A percentile compares a stretch with the other conserved stretches of the same genome.
Conservation (phyloP, 805 yeast genomes). For the Middelhovenomyces tepae region DNA sequence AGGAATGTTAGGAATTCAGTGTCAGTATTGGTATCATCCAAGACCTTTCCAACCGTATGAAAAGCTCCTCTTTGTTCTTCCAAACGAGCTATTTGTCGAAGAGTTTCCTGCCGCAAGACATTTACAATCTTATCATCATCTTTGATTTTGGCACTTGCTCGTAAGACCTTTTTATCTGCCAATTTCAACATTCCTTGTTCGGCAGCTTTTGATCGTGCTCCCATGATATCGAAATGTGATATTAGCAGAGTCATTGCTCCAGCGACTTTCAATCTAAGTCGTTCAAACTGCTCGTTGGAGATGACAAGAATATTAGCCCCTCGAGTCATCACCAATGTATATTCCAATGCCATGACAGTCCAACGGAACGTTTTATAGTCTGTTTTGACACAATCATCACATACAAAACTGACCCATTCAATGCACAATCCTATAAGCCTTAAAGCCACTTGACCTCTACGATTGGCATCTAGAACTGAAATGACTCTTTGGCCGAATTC, state of each 20-base stretch:
- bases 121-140: slow-evolving; percentile 45
- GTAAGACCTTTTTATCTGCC: slow-evolving; percentile 26
- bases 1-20: slow-evolving; percentile 78
- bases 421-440: slow-evolving; percentile 67
- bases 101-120: slow-evolving; percentile 57
- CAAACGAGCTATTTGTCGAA: slow-evolving; percentile 53
- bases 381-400: slow-evolving; percentile 90
- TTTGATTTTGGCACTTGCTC: slow-evolving; percentile 37
- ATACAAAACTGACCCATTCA: slow-evolving; percentile 87
- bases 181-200: slow-evolving; percentile 37
- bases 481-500: slow-evolving; percentile 74
- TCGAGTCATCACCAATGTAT: slow-evolving; percentile 88
- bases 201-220: slow-evolving; percentile 76
- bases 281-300: slow-evolving; percentile 64
- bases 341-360: slow-evolving; percentile 93
- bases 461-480: slow-evolving; percentile 50
- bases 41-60: slow-evolving; percentile 70
- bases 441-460: slow-evolving; percentile 60
- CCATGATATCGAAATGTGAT: slow-evolving; percentile 97
- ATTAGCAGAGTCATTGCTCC: slow-evolving; percentile 89
- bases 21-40: slow-evolving; percentile 81
- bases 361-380: slow-evolving; percentile 88
- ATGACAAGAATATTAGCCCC: slow-evolving; percentile 82
- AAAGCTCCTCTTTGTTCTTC: slow-evolving; percentile 49
- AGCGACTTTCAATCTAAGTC: slow-evolving; percentile 73